Percentiles rank a stretch among this genome's conserved stretches.
These are phyloP conservation scores for Liquidambar formosana DNA, from an alignment of 164 flowering plant species.

Conservation along the genomic window DNA sequence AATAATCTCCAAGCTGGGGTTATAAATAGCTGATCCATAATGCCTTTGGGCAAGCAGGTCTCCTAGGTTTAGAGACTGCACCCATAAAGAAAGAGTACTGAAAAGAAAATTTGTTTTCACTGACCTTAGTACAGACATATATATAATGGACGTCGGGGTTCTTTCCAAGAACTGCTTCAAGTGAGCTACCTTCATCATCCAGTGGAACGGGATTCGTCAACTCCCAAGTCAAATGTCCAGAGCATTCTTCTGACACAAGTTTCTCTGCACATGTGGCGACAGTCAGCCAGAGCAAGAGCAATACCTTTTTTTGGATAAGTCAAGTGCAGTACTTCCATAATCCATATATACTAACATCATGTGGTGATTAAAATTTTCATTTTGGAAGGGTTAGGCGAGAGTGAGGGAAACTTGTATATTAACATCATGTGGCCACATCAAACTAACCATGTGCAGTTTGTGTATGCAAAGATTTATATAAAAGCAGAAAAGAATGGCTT, in stretches of 20 bases:
- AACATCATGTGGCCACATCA: neutral
- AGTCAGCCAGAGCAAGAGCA: constrained; percentile 11
- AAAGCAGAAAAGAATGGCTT: neutral
- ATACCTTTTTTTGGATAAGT: too few species aligned
- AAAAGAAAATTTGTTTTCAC: constrained; percentile 6
- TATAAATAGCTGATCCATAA: neutral
- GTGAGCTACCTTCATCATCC: constrained; percentile 49
- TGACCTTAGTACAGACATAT: constrained; percentile 75
- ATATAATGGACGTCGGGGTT: constrained; percentile 80
- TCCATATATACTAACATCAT: too few species aligned
- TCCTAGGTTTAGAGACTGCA: neutral
- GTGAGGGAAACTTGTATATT: neutral
- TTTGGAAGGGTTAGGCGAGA: too few species aligned
- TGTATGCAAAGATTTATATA: neutral
- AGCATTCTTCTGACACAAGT: constrained; percentile 32
- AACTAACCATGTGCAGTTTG: neutral
- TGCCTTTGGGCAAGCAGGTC: neutral
- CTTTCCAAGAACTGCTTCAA: constrained; percentile 45
- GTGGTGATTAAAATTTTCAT: neutral
- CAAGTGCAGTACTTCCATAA: too few species aligned
- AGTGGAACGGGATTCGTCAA: constrained; percentile 63
- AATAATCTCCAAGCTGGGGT: too few species aligned
- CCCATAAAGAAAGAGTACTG: neutral
- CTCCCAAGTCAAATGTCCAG: constrained; percentile 45
- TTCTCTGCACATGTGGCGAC: constrained; percentile 48